Percentiles rank a stretch among this genome's conserved stretches.
phyloP scores from a whole-genome alignment of 805 yeast genomes.

The Lachancea cidri region DNA sequence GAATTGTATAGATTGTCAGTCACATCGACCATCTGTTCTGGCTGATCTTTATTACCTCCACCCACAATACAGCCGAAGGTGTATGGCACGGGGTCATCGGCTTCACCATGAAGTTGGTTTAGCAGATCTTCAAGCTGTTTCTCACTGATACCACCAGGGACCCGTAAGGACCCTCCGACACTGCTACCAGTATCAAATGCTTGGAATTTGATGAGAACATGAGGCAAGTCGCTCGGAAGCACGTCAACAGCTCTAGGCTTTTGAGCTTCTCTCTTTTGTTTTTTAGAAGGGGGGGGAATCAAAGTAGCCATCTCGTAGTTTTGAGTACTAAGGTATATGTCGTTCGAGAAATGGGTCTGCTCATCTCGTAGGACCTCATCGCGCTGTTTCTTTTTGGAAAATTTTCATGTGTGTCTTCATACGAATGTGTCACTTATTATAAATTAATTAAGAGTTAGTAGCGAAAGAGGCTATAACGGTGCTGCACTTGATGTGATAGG shows the following conservation, averaged over 20 bases:
- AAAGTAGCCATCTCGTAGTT: slow-evolving; percentile 70
- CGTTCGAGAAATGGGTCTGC: slow-evolving; percentile 2
- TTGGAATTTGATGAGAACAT: slow-evolving; percentile 82
- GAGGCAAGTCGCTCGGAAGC: slow-evolving; percentile 74
- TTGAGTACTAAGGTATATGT: no score
- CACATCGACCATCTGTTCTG: slow-evolving; percentile 55
- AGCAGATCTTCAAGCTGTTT: slow-evolving; percentile 82
- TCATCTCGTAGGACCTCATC: slow-evolving; percentile 6
- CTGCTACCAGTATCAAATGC: slow-evolving; percentile 90
- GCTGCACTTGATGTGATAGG: no score
- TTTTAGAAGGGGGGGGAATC: slow-evolving; percentile 90
- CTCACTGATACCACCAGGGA: slow-evolving; percentile 84
- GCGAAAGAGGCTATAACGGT: no score
- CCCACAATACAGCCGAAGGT: slow-evolving; percentile 64
- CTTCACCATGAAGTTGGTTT: slow-evolving; percentile 65
- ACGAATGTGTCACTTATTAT: no score
- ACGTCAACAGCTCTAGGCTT: slow-evolving; percentile 68
- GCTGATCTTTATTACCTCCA: slow-evolving; percentile 35
- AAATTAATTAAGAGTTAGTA: no score
- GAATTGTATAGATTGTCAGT: slow-evolving; percentile 72
- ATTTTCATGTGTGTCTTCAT: background rate
- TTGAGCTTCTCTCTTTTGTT: slow-evolving; percentile 79
- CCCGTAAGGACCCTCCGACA: slow-evolving; percentile 79
- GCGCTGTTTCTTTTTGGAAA: background rate
- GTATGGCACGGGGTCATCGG: slow-evolving; percentile 86